Percentiles rank a stretch among this genome's conserved stretches.
phyloP scores from a whole-genome alignment of 177 flowering plant species.

The Telopea speciosissima region DNA sequence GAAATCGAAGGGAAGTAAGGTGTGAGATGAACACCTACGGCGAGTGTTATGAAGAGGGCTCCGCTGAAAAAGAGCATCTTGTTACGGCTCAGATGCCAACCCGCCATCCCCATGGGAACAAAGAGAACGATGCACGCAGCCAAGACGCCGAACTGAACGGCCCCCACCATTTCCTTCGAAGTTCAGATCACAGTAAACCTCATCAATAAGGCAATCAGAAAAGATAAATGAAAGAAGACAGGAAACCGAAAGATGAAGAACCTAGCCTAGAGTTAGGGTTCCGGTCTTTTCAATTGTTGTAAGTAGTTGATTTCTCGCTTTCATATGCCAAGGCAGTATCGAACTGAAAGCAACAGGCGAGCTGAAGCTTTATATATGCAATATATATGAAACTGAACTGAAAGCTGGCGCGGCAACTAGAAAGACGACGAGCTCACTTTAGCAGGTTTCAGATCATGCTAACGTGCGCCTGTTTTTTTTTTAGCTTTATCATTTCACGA shows the following conservation, averaged over 20 bases:
- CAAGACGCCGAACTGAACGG: constrained; percentile 58
- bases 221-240: no score
- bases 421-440: no score
- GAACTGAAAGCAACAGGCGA: background rate
- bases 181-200: background rate
- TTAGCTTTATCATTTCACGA: no score
- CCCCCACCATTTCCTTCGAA: constrained; percentile 43
- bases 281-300: background rate
- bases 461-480: no score
- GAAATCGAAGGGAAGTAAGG: constrained; percentile 61
- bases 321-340: background rate
- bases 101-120: constrained; percentile 91
- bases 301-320: background rate
- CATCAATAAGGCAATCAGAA: background rate
- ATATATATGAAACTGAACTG: no score
- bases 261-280: background rate
- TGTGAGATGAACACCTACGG: constrained; percentile 76
- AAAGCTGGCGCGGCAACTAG: no score
- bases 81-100: constrained; percentile 91
- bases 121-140: constrained; percentile 79
- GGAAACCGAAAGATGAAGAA: no score
- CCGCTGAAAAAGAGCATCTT: constrained; percentile 90
- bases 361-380: no score
- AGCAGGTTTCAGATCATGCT: no score
- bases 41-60: constrained; percentile 80